Conservation (phyloP, 2,329 filamentous ascomycete genomes). For the Aspergillus novofumigatus region DNA sequence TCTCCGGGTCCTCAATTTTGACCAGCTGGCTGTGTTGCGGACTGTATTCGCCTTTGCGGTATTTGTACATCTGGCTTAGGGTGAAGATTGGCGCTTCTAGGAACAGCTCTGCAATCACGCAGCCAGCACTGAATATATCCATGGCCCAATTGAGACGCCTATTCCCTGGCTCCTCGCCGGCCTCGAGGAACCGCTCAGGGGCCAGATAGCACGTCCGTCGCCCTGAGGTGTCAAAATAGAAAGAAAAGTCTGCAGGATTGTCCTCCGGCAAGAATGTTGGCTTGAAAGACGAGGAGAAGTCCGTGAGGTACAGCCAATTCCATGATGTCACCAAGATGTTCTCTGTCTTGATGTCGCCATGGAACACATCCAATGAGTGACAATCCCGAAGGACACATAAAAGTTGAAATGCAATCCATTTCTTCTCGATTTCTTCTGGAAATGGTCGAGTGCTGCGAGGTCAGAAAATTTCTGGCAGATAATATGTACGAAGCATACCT, state of each 20-base stretch:
- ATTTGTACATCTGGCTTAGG: conserved; percentile 93
- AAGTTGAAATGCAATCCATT: conserved; percentile 95
- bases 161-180: conserved; percentile 62
- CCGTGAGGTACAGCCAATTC: conserved; percentile 98
- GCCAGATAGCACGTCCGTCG: conserved; percentile 91
- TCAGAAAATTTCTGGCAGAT: conserved; percentile 19
- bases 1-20: conserved; percentile 81
- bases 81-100: conserved; percentile 95
- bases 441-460: conserved; percentile 79
- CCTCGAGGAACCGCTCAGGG: conserved; percentile 80
- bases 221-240: conserved; percentile 93
- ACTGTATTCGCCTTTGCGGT: conserved; percentile 87
- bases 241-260: conserved; percentile 95
- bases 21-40: conserved; percentile 74
- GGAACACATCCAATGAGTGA: conserved; percentile 82
- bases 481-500: conserved; percentile 37
- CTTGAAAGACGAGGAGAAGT: conserved; percentile 95
- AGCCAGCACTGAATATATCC: conserved; percentile 97
- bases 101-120: conserved; percentile 94
- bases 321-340: conserved; percentile 96
- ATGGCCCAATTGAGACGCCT: conserved; percentile 80
- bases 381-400: conserved; percentile 89
- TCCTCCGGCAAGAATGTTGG: conserved; percentile 90
- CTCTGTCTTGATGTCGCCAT: conserved; percentile 98
- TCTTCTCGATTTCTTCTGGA: conserved; percentile 95